Base-by-base conservation (phyloP, 2,329 filamentous ascomycete species). In the Fusarium zealandicum region DNA sequence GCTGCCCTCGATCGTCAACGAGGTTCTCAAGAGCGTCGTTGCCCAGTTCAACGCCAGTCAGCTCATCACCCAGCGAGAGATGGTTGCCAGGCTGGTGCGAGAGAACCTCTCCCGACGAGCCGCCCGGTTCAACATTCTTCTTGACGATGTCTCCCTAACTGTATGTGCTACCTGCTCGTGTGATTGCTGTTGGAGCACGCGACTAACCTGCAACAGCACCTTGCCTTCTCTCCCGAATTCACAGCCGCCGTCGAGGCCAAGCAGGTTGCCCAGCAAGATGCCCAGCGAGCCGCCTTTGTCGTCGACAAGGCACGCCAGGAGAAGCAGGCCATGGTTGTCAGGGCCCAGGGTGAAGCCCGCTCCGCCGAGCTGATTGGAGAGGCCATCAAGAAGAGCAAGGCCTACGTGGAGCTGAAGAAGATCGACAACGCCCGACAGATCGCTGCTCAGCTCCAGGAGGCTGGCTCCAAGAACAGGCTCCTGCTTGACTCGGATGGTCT, bases 301-400 rank as follows among this genome's bases (percentile, higher is more conserved):
- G 95, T 99, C 65, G 95, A 99, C 87, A 97, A 98, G 81, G 95
- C 95, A 47, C 89, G 95, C 66, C 95, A 99, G 79, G 95, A 99
- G 84, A 99, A 99, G 83, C 95, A 99, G 80, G 95, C 95, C 69
- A 97, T 93, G 81, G 92, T 99, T 50, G 95, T 99, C 72, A 92
- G 92, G 78, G 95, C 95, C 4, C 95, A 98, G 86, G 95, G 95
- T 92, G 95, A 99, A 80, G 95, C 95, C 42, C 90, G 95, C 64
- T 98, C 95, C 32, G 95, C 95, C 39, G 93, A 99, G 79, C 88
- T 99, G 62, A 97, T 99, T 70, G 95, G 95, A 77, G 95, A 99
- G 46, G 95, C 95, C 58, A 96, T 99, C 87, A 99, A 98, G 90
- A 99, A 98, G 89, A 96, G 85, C 81, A 90, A 93, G 79, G 90